Evolutionary conservation across 805 yeast genomes (phyloP).

Genomic region (Kuraishia molischiana): DNA sequence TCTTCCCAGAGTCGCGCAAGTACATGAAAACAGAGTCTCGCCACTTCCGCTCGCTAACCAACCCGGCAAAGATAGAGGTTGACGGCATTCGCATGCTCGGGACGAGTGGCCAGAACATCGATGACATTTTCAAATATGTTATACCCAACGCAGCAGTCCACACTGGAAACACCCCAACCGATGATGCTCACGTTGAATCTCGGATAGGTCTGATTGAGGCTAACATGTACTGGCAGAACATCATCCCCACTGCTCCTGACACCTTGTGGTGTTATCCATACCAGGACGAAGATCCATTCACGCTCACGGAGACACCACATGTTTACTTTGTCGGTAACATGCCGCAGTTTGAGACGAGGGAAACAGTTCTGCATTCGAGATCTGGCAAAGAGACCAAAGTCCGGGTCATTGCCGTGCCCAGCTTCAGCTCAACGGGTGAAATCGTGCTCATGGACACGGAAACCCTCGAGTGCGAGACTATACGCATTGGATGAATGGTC

Average conservation of each 20-base stretch:
- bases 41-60: conserved; percentile 39
- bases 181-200: conserved; percentile 29
- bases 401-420: conserved; percentile 59
- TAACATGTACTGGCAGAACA: conserved; percentile 74
- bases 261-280: conserved; percentile 88
- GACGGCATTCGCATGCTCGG: conserved; percentile 54
- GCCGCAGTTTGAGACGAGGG: conserved; percentile 41
- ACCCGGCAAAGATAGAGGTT: conserved; percentile 66
- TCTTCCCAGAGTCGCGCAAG: conserved; percentile 40
- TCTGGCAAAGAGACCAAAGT: conserved; percentile 22
- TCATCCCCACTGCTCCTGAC: conserved; percentile 94
- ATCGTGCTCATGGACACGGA: conserved; percentile 51
- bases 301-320: conserved; percentile 73
- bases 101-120: conserved; percentile 76
- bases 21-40: conserved; percentile 26
- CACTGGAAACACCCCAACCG: conserved; percentile 9
- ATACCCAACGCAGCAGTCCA: conserved; percentile 27
- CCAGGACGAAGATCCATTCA: conserved; percentile 68
- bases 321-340: conserved; percentile 86
- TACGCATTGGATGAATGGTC: background rate
- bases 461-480: conserved; percentile 43
- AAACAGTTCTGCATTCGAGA: conserved; percentile 24
- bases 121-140: conserved; percentile 66
- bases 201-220: conserved; percentile 52
- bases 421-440: conserved; percentile 56